Evolutionary conservation across 78 protist species (phyloP), one percentile per base, ranked within the genome.

Genomic region (Dictyostelium capitatum): DNA sequence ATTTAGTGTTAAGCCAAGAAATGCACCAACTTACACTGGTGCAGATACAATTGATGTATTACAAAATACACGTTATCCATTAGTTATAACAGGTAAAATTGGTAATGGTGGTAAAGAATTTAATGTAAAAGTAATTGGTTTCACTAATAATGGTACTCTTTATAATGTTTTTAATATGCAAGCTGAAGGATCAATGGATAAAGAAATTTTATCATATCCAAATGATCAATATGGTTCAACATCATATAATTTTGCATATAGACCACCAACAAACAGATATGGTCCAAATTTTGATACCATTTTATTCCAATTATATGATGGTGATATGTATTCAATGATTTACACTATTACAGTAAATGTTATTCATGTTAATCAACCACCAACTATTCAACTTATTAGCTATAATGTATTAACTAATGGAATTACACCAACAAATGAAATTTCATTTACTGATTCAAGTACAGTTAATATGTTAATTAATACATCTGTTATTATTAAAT

Each of bases 21-120:
- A 53, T 50, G 83, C 82, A 85, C 57, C 83, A 15, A 20, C 64
- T 53, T 78, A 78, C 72, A 47, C 51, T 48, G 65, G 73, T 3
- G 25, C 65, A 19, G 54, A 50, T 50, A 14, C 12, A 14, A 15
- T 32, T 4, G 23, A 50, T 25, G 56, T 53, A 17, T 53, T 53
- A 11, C 59, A 78, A 53, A 53, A 78, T 20, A 30, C 43, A 15
- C 51, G 59, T 20, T 53, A 46, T 20, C 64, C 83, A 48, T 14
- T 78, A 12, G 9, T 25, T 0, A 54, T 78, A 32, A 15, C 4
- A 5, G 83, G 83, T 54, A 30, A 53, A 6, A 10, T 28, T 14
- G 79, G 79, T 32, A 72, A 43, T 43, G 79, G 79, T 72, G 79
- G 79, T 72, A 12, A 19, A 17, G 53, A n/a, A n/a, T 10, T 43